phyloP scores from a whole-genome alignment of 164 flowering plant species.

The Aristolochia fimbriata region DNA sequence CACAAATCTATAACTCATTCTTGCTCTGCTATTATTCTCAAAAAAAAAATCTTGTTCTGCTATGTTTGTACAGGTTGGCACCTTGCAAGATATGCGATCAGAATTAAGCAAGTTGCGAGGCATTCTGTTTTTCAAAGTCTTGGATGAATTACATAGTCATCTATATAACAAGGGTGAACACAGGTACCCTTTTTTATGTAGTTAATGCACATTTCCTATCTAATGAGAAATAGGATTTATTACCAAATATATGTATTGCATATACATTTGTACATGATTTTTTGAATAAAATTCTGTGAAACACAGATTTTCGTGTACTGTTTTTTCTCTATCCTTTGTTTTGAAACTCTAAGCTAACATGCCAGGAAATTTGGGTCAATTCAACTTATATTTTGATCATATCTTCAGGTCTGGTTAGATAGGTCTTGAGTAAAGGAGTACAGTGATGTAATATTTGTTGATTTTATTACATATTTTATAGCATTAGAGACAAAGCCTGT shows the following conservation, averaged over 20 bases:
- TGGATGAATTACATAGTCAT: slow-evolving; percentile 95
- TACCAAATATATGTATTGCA: neutral
- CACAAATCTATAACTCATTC: too few relatives aligned
- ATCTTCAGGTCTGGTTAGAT: too few relatives aligned
- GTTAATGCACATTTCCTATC: neutral
- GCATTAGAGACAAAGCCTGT: too few relatives aligned
- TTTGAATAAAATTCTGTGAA: neutral
- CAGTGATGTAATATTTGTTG: too few relatives aligned
- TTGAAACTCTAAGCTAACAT: too few relatives aligned
- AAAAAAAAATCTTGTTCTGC: too few relatives aligned
- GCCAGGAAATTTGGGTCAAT: too few relatives aligned
- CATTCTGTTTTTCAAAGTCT: slow-evolving; percentile 72
- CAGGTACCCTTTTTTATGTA: slow-evolving; percentile 36
- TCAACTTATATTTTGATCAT: too few relatives aligned
- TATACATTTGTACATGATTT: neutral
- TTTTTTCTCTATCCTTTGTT: too few relatives aligned
- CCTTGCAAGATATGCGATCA: slow-evolving; percentile 93
- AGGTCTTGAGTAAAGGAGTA: too few relatives aligned
- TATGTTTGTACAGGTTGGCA: slow-evolving; percentile 61
- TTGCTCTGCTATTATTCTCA: too few relatives aligned
- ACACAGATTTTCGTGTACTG: neutral
- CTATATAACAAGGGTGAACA: slow-evolving; percentile 90
- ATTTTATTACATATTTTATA: too few relatives aligned
- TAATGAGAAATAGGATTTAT: neutral
- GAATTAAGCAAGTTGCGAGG: slow-evolving; percentile 87